These are phyloP conservation scores for Paxillus rubicundulus DNA, from an alignment of 768 basidiomycete genomes.

Conservation along the genomic window DNA sequence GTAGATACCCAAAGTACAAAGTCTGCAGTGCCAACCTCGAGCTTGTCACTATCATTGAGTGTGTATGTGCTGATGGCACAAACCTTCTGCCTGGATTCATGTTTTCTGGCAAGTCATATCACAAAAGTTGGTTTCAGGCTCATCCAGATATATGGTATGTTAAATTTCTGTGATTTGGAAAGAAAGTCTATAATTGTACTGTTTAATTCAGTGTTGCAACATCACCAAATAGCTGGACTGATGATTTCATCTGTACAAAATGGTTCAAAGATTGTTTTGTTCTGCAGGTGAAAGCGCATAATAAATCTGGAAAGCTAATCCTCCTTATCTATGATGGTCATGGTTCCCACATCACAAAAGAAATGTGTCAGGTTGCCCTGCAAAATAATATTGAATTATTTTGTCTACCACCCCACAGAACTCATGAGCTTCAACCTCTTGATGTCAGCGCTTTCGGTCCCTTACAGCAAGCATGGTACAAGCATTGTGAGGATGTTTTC, in stretches of 20 bases:
- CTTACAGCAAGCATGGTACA: constrained; percentile 27
- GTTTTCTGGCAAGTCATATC: constrained; percentile 28
- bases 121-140: not conserved
- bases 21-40: constrained; percentile 36
- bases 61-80: no score
- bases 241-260: constrained; percentile 31
- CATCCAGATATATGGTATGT: not conserved
- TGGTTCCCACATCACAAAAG: constrained; percentile 35
- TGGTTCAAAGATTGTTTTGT: constrained; percentile 43
- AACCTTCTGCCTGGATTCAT: constrained; percentile 37
- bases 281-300: constrained; percentile 30
- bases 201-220: constrained; percentile 35
- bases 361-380: constrained; percentile 27
- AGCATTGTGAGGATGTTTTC: constrained; percentile 22
- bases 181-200: no score
- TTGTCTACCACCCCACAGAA: constrained; percentile 40
- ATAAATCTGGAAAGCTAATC: constrained; percentile 29
- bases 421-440: no score
- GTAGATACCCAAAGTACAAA: no score
- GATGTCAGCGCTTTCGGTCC: constrained; percentile 39
- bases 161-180: no score
- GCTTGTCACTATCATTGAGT: constrained; percentile 47
- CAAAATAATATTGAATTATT: constrained; percentile 32
- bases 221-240: constrained; percentile 43
- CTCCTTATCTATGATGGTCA: constrained; percentile 46